Percentiles rank a stretch among this genome's conserved stretches.
Evolutionary conservation across 257 asterid species (phyloP).

Genomic region (Ilex aquifolium): DNA sequence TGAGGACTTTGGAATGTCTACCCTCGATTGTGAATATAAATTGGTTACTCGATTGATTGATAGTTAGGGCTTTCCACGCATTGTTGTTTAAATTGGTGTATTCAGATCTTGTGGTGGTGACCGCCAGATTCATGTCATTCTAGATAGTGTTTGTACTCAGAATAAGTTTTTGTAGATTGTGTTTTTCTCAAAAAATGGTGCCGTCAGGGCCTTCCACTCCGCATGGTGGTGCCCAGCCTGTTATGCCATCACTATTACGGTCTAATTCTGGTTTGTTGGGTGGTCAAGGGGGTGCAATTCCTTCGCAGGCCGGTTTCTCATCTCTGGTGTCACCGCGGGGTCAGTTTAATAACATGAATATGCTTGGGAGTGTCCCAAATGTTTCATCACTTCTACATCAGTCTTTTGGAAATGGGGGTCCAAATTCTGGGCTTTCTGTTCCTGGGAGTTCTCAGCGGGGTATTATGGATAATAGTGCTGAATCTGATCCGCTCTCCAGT

Average conservation of each 20-base stretch:
- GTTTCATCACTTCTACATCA: not conserved
- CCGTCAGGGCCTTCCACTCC: not conserved
- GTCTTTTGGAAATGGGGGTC: not conserved
- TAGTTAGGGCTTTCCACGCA: not conserved
- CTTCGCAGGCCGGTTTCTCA: not conserved
- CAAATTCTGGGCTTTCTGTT: not conserved
- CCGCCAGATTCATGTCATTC: not conserved
- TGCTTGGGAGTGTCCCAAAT: not conserved
- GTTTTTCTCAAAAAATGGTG: not conserved
- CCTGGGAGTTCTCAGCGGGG: constrained; percentile 1
- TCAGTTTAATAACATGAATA: not conserved
- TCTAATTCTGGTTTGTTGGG: not conserved
- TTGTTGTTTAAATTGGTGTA: not conserved
- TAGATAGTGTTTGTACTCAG: not conserved
- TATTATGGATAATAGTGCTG: not conserved
- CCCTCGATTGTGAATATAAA: not conserved
- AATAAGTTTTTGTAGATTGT: not conserved
- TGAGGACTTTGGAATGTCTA: not conserved
- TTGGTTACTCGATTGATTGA: not conserved
- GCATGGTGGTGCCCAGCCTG: not conserved
- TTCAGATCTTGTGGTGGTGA: not conserved
- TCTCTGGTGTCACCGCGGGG: not conserved
- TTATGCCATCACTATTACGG: not conserved
- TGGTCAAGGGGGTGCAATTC: not conserved
- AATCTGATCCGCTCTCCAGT: not conserved